Percentiles rank a stretch among this genome's conserved stretches.
Conservation (phyloP, 78 protist genomes). For the Fonticula alba region DNA sequence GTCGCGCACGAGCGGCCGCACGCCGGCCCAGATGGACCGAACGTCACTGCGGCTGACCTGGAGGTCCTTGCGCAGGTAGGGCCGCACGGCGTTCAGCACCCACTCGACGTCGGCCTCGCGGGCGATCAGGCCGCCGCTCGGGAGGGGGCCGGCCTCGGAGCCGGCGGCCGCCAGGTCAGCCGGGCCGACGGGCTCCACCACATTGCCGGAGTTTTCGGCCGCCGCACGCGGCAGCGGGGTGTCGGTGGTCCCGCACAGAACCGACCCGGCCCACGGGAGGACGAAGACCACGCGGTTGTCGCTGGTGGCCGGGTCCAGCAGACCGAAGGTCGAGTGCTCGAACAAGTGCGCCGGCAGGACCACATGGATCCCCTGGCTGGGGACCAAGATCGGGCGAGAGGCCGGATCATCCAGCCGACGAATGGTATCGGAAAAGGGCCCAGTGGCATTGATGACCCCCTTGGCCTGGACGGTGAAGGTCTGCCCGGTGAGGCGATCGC, state of each 20-base stretch:
- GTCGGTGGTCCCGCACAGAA: background rate
- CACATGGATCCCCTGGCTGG: too few species aligned
- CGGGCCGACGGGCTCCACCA: slow-evolving; percentile 43
- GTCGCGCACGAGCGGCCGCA: slow-evolving; percentile 54
- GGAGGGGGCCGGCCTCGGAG: slow-evolving; percentile 31
- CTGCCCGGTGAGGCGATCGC: too few species aligned
- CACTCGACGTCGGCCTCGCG: slow-evolving; percentile 1
- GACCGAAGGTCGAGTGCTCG: slow-evolving; percentile 34
- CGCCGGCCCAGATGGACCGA: slow-evolving; percentile 46
- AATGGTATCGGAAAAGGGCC: slow-evolving; percentile 58
- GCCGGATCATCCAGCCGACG: too few species aligned
- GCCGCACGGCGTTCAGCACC: slow-evolving; percentile 3
- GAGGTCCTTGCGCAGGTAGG: background rate
- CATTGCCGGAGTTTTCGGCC: slow-evolving; percentile 75
- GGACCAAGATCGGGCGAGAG: too few species aligned
- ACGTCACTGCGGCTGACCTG: slow-evolving; percentile 27
- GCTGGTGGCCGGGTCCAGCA: slow-evolving; percentile 45
- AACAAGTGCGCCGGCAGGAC: background rate
- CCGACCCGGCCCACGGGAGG: slow-evolving; percentile 59
- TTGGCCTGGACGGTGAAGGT: slow-evolving; percentile 14
- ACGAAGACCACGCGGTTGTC: slow-evolving; percentile 84
- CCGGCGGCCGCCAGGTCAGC: slow-evolving; percentile 31
- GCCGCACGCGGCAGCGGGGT: background rate
- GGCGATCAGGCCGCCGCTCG: background rate
- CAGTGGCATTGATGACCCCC: slow-evolving; percentile 63